Percentiles rank a stretch among this genome's conserved stretches.
These are phyloP conservation scores for Pseudogymnoascus sp. DNA, from an alignment of 2,329 filamentous ascomycete genomes.

Conservation along the genomic window DNA sequence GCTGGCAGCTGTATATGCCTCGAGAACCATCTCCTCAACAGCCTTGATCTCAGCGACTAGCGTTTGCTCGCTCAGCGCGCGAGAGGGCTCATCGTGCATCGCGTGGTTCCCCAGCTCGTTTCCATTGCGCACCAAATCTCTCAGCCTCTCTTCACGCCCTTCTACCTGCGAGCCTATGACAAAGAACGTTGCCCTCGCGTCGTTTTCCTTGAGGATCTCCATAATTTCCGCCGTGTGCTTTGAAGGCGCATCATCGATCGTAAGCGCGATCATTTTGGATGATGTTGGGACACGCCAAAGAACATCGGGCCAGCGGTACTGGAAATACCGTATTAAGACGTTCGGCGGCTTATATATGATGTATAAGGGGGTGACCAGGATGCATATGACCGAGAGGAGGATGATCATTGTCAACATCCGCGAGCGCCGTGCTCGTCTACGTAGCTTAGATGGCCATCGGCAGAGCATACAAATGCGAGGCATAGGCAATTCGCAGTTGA, in stretches of 20 bases:
- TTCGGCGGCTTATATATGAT: slow-evolving; percentile 74
- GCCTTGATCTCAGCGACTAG: slow-evolving; percentile 57
- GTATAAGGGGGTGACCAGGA: slow-evolving; percentile 39
- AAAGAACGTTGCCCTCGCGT: slow-evolving; percentile 78
- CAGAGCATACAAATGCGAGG: slow-evolving; percentile 7
- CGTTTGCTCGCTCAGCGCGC: slow-evolving; percentile 50
- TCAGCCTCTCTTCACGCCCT: slow-evolving; percentile 48
- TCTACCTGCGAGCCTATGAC: slow-evolving; percentile 72
- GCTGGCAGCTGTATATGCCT: slow-evolving; percentile 22
- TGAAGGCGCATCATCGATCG: slow-evolving; percentile 81
- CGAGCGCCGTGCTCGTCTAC: slow-evolving; percentile 1
- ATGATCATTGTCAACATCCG: slow-evolving; percentile 9
- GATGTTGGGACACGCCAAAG: slow-evolving; percentile 61
- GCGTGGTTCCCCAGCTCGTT: slow-evolving; percentile 82
- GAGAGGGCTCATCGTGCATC: slow-evolving; percentile 77
- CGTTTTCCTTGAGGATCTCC: slow-evolving; percentile 56
- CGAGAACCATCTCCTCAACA: slow-evolving; percentile 50
- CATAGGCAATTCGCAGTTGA: slow-evolving; percentile 6
- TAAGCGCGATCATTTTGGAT: slow-evolving; percentile 69
- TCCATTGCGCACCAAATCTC: slow-evolving; percentile 52
- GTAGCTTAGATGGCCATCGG: slow-evolving; percentile 8
- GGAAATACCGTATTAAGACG: slow-evolving; percentile 64
- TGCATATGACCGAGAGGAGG: background rate
- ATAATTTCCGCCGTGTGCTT: slow-evolving; percentile 65
- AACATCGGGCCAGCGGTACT: slow-evolving; percentile 68